phyloP scores from a whole-genome alignment of 805 yeast species.

The Sungouiella thailandica region DNA sequence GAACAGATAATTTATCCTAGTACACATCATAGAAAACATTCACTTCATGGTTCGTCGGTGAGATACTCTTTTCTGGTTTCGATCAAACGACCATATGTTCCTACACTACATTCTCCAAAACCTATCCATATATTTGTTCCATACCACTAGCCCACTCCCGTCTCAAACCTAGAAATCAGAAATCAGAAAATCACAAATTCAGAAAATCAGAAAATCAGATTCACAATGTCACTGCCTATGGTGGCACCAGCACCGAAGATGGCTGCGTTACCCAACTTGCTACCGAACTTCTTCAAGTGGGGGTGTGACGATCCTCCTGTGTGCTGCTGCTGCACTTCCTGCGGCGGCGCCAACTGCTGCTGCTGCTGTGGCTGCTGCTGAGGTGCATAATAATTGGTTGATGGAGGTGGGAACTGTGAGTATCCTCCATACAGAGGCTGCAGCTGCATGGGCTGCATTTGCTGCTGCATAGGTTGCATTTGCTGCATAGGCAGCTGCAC shows the following conservation, averaged over 20 bases:
- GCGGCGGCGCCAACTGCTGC: conserved; percentile 12
- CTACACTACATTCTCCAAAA: too few species aligned
- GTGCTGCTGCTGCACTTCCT: conserved; percentile 20
- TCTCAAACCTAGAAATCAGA: too few species aligned
- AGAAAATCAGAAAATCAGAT: conserved; percentile 68
- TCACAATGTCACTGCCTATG: conserved; percentile 76
- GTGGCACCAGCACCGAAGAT: conserved; percentile 97
- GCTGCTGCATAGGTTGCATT: too few species aligned
- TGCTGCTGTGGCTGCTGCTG: conserved; percentile 24
- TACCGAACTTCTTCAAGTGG: conserved; percentile 60
- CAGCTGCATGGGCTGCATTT: conserved; percentile 12
- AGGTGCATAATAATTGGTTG: conserved; percentile 42
- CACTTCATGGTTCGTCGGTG: too few species aligned
- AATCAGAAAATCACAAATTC: too few species aligned
- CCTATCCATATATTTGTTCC: too few species aligned
- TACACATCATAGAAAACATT: too few species aligned
- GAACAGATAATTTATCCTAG: too few species aligned
- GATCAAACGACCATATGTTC: too few species aligned
- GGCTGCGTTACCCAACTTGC: conserved; percentile 86
- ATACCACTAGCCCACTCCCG: too few species aligned
- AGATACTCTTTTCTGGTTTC: too few species aligned
- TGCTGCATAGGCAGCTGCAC: conserved; percentile 19
- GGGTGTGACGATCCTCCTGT: neutral
- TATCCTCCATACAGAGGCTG: conserved; percentile 32
- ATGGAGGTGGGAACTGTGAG: conserved; percentile 48